These are phyloP conservation scores for Xylariaceae sp. DNA, from an alignment of 2,329 filamentous ascomycete species.

Conservation along the genomic window DNA sequence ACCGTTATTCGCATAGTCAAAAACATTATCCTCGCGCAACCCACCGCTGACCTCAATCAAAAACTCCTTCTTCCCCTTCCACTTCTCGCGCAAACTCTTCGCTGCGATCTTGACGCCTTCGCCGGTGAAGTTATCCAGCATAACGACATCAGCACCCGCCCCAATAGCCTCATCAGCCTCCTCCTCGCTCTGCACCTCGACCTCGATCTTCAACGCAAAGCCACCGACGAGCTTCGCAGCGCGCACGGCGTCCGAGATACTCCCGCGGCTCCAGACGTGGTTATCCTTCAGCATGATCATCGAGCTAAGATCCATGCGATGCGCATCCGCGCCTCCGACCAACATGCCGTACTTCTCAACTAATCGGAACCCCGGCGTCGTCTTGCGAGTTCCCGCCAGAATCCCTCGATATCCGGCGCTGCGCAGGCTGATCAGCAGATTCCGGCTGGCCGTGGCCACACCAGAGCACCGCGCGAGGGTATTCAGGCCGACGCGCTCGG, in stretches of 20 bases:
- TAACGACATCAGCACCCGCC: conserved; percentile 90
- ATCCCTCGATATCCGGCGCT: conserved; percentile 73
- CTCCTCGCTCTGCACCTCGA: conserved; percentile 83
- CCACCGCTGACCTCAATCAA: conserved; percentile 92
- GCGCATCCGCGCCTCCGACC: conserved; percentile 85
- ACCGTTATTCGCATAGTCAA: conserved; percentile 73
- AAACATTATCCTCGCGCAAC: conserved; percentile 78
- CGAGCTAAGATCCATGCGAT: conserved; percentile 82
- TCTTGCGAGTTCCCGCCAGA: conserved; percentile 94
- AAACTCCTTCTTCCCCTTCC: conserved; percentile 69
- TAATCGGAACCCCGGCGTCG: conserved; percentile 88
- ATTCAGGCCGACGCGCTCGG: conserved; percentile 90
- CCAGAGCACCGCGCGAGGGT: conserved; percentile 86
- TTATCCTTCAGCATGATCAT: conserved; percentile 99
- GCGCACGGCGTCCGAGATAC: conserved; percentile 79
- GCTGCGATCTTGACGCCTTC: conserved; percentile 74
- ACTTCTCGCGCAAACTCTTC: conserved; percentile 70
- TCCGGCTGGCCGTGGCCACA: conserved; percentile 67
- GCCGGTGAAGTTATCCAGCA: conserved; percentile 92
- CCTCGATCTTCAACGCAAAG: conserved; percentile 91
- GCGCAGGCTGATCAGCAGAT: conserved; percentile 53
- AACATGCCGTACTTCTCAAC: conserved; percentile 99
- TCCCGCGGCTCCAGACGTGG: conserved; percentile 87
- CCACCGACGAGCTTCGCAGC: conserved; percentile 82
- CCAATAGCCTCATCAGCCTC: conserved; percentile 89